Evolutionary conservation across 768 basidiomycete species (phyloP).

Genomic region (Lactarius pseudohatsudake): DNA sequence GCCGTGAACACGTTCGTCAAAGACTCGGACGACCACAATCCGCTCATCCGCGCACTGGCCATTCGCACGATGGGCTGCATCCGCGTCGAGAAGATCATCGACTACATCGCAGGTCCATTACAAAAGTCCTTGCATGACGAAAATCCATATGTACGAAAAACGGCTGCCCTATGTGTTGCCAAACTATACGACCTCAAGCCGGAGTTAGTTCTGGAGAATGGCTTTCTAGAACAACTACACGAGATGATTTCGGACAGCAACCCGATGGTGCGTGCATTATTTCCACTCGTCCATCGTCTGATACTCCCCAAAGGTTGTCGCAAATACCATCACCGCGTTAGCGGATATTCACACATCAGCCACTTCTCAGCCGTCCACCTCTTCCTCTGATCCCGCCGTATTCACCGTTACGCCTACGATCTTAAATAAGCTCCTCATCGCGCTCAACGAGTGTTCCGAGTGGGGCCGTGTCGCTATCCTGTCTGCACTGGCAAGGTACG

Average conservation of each 20-base stretch:
- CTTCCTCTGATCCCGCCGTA: slow-evolving; percentile 59
- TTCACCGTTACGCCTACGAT: slow-evolving; percentile 84
- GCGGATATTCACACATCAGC: slow-evolving; percentile 87
- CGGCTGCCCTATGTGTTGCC: slow-evolving; percentile 94
- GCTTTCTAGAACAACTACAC: slow-evolving; percentile 83
- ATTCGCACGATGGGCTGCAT: slow-evolving; percentile 98
- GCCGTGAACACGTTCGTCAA: slow-evolving; percentile 99
- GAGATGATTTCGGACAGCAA: slow-evolving; percentile 96
- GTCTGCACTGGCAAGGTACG: slow-evolving; percentile 82
- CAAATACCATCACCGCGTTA: slow-evolving; percentile 92
- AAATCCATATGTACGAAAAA: slow-evolving; percentile 98
- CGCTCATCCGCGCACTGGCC: slow-evolving; percentile 91
- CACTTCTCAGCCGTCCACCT: slow-evolving; percentile 51
- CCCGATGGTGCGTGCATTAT: slow-evolving; percentile 74
- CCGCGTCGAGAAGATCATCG: slow-evolving; percentile 98
- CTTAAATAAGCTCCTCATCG: slow-evolving; percentile 88
- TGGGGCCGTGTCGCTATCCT: slow-evolving; percentile 97
- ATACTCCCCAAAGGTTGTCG: slow-evolving; percentile 75
- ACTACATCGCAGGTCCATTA: slow-evolving; percentile 95
- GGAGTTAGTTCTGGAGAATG: slow-evolving; percentile 91
- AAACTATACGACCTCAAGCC: slow-evolving; percentile 98
- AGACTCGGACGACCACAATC: slow-evolving; percentile 96
- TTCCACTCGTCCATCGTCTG: neutral
- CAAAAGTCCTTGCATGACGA: slow-evolving; percentile 92
- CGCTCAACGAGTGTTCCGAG: slow-evolving; percentile 96